A percentile compares a stretch with the other conserved stretches of the same genome.
phyloP scores from a whole-genome alignment of 257 asterid genomes.

The Solanum pinnatisectum region DNA sequence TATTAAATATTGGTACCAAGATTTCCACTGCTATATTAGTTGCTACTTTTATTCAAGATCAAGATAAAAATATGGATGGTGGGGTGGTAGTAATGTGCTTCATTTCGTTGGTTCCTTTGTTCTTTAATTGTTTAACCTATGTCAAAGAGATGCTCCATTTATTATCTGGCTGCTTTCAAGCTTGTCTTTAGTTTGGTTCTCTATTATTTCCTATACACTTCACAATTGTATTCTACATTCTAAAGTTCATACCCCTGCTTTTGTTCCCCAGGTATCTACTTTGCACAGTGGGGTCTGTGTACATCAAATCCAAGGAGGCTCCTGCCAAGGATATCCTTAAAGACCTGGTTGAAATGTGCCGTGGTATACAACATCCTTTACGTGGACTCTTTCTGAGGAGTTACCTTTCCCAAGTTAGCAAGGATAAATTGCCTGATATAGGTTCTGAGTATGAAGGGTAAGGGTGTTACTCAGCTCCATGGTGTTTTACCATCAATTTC shows the following conservation, averaged over 20 bases:
- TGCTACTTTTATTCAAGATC: not conserved
- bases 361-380: conserved; percentile 88
- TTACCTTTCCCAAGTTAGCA: conserved; percentile 97
- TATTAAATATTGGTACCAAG: not conserved
- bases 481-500: not conserved
- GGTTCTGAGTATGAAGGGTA: conserved; percentile 99
- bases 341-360: conserved; percentile 99
- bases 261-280: conserved; percentile 64
- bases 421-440: conserved; percentile 89
- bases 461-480: conserved; percentile 13
- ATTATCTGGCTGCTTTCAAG: not conserved
- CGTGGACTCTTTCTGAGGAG: conserved; percentile 98
- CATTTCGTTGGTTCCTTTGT: not conserved
- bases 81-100: not conserved
- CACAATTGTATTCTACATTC: not conserved
- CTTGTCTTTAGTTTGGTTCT: not conserved
- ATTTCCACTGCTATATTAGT: not conserved
- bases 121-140: not conserved
- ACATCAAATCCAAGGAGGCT: conserved; percentile 95
- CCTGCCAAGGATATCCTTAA: conserved; percentile 95
- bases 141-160: not conserved
- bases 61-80: not conserved
- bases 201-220: not conserved
- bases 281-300: conserved; percentile 95
- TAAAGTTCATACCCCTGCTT: conserved; percentile 6